Percentiles rank a stretch among this genome's conserved stretches.
These are phyloP conservation scores for Marasmius oreades DNA, from an alignment of 1,284 basidiomycete species.

Conservation along the genomic window DNA sequence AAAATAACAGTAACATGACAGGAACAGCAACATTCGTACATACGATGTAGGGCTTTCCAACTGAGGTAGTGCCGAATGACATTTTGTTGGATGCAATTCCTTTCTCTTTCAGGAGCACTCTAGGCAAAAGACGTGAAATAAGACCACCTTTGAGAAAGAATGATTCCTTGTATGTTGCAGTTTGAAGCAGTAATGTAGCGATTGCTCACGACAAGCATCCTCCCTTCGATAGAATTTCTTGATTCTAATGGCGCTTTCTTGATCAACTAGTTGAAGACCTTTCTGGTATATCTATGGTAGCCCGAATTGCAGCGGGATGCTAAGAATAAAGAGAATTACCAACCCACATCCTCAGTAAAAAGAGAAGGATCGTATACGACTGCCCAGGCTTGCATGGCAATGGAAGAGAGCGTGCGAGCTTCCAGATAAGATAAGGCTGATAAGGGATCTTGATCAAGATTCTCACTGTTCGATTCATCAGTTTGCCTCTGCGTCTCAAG, in stretches of 20 bases:
- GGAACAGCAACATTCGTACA: slow-evolving; percentile 23
- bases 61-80: slow-evolving; percentile 50
- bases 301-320: neutral
- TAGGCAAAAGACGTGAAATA: slow-evolving; percentile 67
- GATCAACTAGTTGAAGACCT: slow-evolving; percentile 54
- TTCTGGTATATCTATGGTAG: slow-evolving; percentile 52
- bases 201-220: slow-evolving; percentile 66
- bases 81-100: slow-evolving; percentile 46
- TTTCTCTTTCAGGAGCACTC: slow-evolving; percentile 53
- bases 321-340: neutral
- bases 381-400: slow-evolving; percentile 60
- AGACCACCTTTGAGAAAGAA: slow-evolving; percentile 51
- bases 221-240: slow-evolving; percentile 63
- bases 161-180: slow-evolving; percentile 8
- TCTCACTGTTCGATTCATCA: neutral
- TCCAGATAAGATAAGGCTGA: neutral
- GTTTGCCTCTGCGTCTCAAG: neutral
- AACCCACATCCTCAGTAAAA: slow-evolving; percentile 54
- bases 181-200: neutral
- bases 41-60: slow-evolving; percentile 74
- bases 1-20: slow-evolving; percentile 1
- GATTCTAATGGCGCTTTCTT: slow-evolving; percentile 49
- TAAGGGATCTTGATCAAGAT: neutral
- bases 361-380: slow-evolving; percentile 44
- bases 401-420: slow-evolving; percentile 4